phyloP scores from a whole-genome alignment of 768 basidiomycete genomes.

The Chiua virens region DNA sequence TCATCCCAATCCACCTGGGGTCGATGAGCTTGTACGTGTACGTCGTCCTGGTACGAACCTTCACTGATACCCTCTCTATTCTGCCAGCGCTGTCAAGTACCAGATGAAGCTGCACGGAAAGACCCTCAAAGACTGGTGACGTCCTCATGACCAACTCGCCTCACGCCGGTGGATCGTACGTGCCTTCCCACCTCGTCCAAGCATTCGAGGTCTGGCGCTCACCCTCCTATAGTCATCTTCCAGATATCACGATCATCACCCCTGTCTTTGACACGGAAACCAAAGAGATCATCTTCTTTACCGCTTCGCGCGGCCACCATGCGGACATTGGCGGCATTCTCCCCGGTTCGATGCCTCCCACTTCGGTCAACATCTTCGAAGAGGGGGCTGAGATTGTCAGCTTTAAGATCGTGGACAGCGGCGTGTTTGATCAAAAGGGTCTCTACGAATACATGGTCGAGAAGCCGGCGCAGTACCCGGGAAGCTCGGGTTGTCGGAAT shows the following conservation, averaged over 20 bases:
- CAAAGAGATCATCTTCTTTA: slow-evolving; percentile 84
- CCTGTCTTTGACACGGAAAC: slow-evolving; percentile 76
- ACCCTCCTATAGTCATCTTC: slow-evolving; percentile 53
- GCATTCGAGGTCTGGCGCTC: not conserved
- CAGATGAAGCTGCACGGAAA: slow-evolving; percentile 79
- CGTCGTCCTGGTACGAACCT: not conserved
- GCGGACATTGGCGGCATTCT: slow-evolving; percentile 92
- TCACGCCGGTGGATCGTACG: slow-evolving; percentile 83
- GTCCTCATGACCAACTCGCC: slow-evolving; percentile 93
- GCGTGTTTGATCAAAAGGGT: slow-evolving; percentile 75
- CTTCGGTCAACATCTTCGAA: slow-evolving; percentile 86
- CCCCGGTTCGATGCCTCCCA: slow-evolving; percentile 95
- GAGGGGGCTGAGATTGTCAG: slow-evolving; percentile 91
- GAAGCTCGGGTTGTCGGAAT: slow-evolving; percentile 85
- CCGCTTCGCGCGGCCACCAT: slow-evolving; percentile 92
- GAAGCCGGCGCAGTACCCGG: slow-evolving; percentile 76
- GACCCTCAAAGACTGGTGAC: slow-evolving; percentile 81
- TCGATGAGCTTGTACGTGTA: slow-evolving; percentile 86
- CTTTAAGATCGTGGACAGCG: slow-evolving; percentile 87
- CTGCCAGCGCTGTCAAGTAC: slow-evolving; percentile 75
- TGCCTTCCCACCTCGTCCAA: slow-evolving; percentile 5
- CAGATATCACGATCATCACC: slow-evolving; percentile 92
- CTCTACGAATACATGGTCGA: slow-evolving; percentile 80
- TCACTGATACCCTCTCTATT: not conserved
- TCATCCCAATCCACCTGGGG: slow-evolving; percentile 84